Conservation (phyloP, 2,329 filamentous ascomycete genomes). For the Neofusicoccum kwambonambiense region DNA sequence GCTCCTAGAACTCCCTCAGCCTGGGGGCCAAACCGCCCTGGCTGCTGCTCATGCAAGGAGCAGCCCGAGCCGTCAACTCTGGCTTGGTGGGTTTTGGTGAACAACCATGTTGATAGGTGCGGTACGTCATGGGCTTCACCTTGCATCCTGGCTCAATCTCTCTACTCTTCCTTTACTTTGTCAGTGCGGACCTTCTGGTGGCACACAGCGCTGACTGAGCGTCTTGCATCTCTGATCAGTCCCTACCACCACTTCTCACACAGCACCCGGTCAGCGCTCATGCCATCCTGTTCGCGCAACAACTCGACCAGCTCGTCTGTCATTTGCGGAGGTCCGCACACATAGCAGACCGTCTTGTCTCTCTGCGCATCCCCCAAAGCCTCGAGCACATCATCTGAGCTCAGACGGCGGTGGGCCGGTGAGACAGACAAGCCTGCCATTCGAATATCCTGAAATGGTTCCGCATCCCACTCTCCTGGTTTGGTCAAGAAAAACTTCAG, state of each 20-base stretch:
- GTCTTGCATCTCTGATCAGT: not conserved
- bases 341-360: slow-evolving; percentile 44
- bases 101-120: too few species aligned
- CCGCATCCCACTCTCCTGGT: not conserved
- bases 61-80: too few species aligned
- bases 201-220: too few species aligned
- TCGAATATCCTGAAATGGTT: not conserved
- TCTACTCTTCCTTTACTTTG: not conserved
- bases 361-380: slow-evolving; percentile 35
- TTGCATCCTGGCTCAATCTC: not conserved
- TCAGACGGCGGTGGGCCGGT: not conserved
- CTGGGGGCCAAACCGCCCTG: not conserved
- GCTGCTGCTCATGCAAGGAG: too few species aligned
- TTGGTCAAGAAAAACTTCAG: slow-evolving; percentile 40
- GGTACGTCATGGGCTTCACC: too few species aligned
- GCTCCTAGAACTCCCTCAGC: not conserved
- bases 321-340: slow-evolving; percentile 51
- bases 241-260: slow-evolving; percentile 54
- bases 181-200: too few species aligned
- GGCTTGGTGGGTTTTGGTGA: not conserved
- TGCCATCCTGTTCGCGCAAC: slow-evolving; percentile 37
- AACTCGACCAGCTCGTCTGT: slow-evolving; percentile 47
- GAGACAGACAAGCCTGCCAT: not conserved
- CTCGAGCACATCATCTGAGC: slow-evolving; percentile 34
- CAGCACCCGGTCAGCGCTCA: slow-evolving; percentile 41